Evolutionary conservation across 225 moss, liverwort and hornwort species (phyloP).

Genomic region (Antitrichia curtipendula): DNA sequence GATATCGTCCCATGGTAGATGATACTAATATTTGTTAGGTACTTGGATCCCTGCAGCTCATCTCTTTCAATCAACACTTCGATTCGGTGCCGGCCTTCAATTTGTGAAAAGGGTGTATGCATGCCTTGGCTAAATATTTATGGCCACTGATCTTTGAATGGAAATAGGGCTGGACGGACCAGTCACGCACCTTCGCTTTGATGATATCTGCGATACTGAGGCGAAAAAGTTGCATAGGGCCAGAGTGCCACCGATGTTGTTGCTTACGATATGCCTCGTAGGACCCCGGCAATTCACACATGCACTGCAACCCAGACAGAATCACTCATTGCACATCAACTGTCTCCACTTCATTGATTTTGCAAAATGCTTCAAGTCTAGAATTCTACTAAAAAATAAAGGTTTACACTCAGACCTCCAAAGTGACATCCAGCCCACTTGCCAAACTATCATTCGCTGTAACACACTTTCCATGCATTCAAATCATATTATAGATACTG

Average conservation of each 20-base stretch:
- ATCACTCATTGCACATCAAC: not conserved
- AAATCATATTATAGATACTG: not conserved
- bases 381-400: not conserved
- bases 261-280: slow-evolving; percentile 30
- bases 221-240: slow-evolving; percentile 42
- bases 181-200: slow-evolving; percentile 6
- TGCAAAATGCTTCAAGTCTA: not conserved
- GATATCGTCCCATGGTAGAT: not conserved
- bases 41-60: not conserved
- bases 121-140: not conserved
- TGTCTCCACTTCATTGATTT: not conserved
- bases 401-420: not conserved
- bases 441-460: not conserved
- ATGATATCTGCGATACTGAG: slow-evolving; percentile 16
- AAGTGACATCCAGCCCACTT: not conserved
- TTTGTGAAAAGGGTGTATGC: not conserved
- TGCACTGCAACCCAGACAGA: not conserved
- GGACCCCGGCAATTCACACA: slow-evolving; percentile 16
- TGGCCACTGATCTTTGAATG: not conserved
- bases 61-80: not conserved
- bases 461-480: not conserved
- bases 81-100: not conserved
- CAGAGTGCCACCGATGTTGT: slow-evolving; percentile 37
- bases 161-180: not conserved
- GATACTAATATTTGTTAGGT: not conserved